Evolutionary conservation across 805 yeast genomes (phyloP), one percentile per base, ranked within the genome.

Genomic region (Candida ovalis): DNA sequence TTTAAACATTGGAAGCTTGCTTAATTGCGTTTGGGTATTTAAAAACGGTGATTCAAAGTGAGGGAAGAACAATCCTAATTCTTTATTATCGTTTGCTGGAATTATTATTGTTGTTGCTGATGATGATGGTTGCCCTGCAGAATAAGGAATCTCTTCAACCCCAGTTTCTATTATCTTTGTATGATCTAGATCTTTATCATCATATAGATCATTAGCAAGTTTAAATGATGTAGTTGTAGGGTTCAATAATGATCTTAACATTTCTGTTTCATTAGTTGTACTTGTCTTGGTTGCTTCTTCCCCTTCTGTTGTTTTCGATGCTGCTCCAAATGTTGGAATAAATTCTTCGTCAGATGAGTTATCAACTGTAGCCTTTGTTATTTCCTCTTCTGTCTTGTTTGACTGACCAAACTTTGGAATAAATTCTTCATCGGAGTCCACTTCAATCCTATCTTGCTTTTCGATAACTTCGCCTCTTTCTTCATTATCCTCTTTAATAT

Each of bases 1-100:
- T 17, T 59, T 52, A 28, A 73, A 65, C n/a, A 63, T 59, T 7
- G 77, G 72, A 32, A 86, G 56, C 58, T 81, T 84, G 49, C 77
- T 78, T 42, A 89, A 64, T 63, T 87, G 96, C 0, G 96, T 75
- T 67, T 91, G 98, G 0, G 97, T 84, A 44, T 78, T 80, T 53
- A 92, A 71, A 68, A 88, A 92, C 0, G 97, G 97, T 0, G 97
- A 91, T 18, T 86, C 86, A 12, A 74, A 70, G 63, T 92, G 97
- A 1, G 84, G 70, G 76, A 95, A 92, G 65, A 92, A 91, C 32
- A 90, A 70, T 7, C 88, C 82, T 42, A 68, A 59, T 36, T 66
- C 66, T 54, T 62, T 72, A 21, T 42, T 46, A 13, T 43, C 40
- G 21, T 38, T 48, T 3, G 50, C 45, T 13, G 43, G 13, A 5